Percentiles rank a stretch among this genome's conserved stretches.
Conservation (phyloP, 768 basidiomycete genomes). For the Chalciporus chontae region DNA sequence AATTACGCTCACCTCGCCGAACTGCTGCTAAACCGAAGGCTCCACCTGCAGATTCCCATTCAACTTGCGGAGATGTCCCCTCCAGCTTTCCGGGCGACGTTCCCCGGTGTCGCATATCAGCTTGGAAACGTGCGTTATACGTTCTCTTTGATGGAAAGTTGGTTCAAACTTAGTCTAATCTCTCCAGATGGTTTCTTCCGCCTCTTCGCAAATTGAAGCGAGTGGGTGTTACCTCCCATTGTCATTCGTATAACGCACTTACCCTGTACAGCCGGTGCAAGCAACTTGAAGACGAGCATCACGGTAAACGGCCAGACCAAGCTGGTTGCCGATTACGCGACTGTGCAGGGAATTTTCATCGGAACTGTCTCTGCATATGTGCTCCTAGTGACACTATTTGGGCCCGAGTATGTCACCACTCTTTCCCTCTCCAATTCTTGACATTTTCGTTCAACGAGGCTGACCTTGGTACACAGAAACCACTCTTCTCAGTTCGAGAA, state of each 20-base stretch:
- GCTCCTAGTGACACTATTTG: conserved; percentile 70
- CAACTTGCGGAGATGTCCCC: conserved; percentile 83
- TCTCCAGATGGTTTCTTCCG: conserved; percentile 58
- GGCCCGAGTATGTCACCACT: conserved; percentile 58
- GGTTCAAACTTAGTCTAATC: background rate
- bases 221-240: conserved; percentile 11
- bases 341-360: conserved; percentile 85
- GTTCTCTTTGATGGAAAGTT: background rate
- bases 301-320: conserved; percentile 34
- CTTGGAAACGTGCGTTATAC: conserved; percentile 54
- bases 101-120: conserved; percentile 84
- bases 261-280: conserved; percentile 49
- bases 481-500: conserved; percentile 84
- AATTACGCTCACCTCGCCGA: background rate
- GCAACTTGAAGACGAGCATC: conserved; percentile 50
- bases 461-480: conserved; percentile 40
- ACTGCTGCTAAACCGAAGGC: background rate
- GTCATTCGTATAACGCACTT: background rate
- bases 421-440: background rate
- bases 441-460: background rate
- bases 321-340: conserved; percentile 63
- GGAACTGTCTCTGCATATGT: conserved; percentile 78
- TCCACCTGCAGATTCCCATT: conserved; percentile 56
- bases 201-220: conserved; percentile 54
- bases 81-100: conserved; percentile 84